phyloP scores from a whole-genome alignment of 352 stramenopile species.

The Phytophthora podocarpi region DNA sequence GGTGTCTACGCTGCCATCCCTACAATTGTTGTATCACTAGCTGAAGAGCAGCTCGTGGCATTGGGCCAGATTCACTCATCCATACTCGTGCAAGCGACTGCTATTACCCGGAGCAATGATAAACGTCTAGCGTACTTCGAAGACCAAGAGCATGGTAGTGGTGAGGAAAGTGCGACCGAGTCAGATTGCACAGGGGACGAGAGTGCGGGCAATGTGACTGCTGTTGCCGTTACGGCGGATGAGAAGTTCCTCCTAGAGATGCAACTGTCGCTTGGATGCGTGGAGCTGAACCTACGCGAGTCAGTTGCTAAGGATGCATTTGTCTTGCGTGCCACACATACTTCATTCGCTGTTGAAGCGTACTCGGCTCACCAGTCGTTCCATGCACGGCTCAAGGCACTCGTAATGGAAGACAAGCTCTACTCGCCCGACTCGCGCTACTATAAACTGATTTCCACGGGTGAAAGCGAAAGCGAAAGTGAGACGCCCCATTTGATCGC shows the following conservation, averaged over 20 bases:
- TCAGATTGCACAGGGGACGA: slow-evolving; percentile 18
- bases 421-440: slow-evolving; percentile 55
- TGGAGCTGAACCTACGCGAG: slow-evolving; percentile 64
- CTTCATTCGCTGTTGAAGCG: slow-evolving; percentile 47
- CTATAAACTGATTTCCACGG: slow-evolving; percentile 74
- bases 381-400: slow-evolving; percentile 53
- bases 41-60: slow-evolving; percentile 56
- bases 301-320: slow-evolving; percentile 56
- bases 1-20: slow-evolving; percentile 47
- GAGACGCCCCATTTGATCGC: slow-evolving; percentile 47
- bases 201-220: background rate
- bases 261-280: slow-evolving; percentile 52
- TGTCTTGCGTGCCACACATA: slow-evolving; percentile 47
- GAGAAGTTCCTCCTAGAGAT: slow-evolving; percentile 62
- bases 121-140: slow-evolving; percentile 27
- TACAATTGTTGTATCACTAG: slow-evolving; percentile 47
- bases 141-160: slow-evolving; percentile 21
- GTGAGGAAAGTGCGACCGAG: slow-evolving; percentile 20
- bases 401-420: slow-evolving; percentile 77
- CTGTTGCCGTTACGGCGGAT: background rate
- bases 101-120: slow-evolving; percentile 12
- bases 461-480: slow-evolving; percentile 27
- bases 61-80: slow-evolving; percentile 65
- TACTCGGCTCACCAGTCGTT: slow-evolving; percentile 57
- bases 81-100: slow-evolving; percentile 37